These are phyloP conservation scores for Umbelopsis sp. DNA, from an alignment of 371 early-diverging fungal species.

Conservation along the genomic window DNA sequence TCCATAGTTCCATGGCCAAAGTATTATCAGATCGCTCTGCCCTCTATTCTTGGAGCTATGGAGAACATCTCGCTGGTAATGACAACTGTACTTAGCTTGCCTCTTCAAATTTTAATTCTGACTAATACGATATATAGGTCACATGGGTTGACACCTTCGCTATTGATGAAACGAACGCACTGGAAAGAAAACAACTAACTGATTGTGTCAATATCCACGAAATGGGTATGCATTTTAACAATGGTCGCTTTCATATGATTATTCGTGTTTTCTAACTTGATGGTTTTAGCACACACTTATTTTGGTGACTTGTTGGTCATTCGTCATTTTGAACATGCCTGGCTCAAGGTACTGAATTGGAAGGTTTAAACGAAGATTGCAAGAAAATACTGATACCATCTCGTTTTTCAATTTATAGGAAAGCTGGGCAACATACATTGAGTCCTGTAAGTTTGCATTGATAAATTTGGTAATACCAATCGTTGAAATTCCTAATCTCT, in stretches of 20 bases:
- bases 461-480: not conserved
- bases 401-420: slow-evolving; percentile 30
- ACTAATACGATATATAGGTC: slow-evolving; percentile 14
- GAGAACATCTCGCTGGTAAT: slow-evolving; percentile 59
- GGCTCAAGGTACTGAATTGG: slow-evolving; percentile 47
- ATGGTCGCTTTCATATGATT: not conserved
- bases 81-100: not conserved
- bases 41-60: slow-evolving; percentile 56
- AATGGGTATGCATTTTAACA: slow-evolving; percentile 39
- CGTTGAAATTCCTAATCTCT: not conserved
- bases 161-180: slow-evolving; percentile 36
- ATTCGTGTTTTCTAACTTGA: not conserved
- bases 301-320: slow-evolving; percentile 64
- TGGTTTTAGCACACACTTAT: slow-evolving; percentile 53
- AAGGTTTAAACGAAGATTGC: not conserved
- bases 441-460: slow-evolving; percentile 32
- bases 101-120: not conserved
- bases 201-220: slow-evolving; percentile 60
- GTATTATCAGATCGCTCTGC: slow-evolving; percentile 55
- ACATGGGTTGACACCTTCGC: slow-evolving; percentile 38
- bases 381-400: not conserved
- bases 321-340: slow-evolving; percentile 67
- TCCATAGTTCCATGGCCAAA: slow-evolving; percentile 59
- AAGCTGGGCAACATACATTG: slow-evolving; percentile 62
- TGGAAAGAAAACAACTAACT: slow-evolving; percentile 28